Evolutionary conservation across 495 filamentous ascomycete species (phyloP).

Genomic region (Penicillium nucicola): DNA sequence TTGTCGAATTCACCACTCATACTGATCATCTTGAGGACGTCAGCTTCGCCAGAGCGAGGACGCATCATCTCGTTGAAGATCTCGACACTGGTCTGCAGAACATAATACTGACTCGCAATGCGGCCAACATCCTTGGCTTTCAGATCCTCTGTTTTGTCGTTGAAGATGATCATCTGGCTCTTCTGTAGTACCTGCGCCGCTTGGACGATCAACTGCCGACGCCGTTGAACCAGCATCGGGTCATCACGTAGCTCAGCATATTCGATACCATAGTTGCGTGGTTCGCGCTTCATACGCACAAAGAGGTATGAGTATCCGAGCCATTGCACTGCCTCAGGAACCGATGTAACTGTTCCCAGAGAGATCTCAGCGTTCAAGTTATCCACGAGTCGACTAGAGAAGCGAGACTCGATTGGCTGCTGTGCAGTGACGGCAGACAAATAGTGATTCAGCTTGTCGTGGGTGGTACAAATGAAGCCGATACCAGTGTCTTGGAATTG

Average conservation of each 20-base stretch:
- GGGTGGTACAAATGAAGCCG: conserved; percentile 93
- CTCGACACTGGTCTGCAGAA: conserved; percentile 86
- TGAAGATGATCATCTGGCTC: conserved; percentile 98
- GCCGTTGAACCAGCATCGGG: conserved; percentile 74
- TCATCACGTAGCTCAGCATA: conserved; percentile 89
- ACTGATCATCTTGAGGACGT: conserved; percentile 91
- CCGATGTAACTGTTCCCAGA: conserved; percentile 90
- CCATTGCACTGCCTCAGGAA: conserved; percentile 94
- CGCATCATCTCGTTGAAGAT: conserved; percentile 94
- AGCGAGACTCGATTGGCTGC: conserved; percentile 91
- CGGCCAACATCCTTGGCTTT: conserved; percentile 90
- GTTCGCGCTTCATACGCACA: conserved; percentile 91
- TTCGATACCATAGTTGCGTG: conserved; percentile 91
- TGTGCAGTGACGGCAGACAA: conserved; percentile 90
- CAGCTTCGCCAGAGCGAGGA: conserved; percentile 74
- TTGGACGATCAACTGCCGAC: conserved; percentile 78
- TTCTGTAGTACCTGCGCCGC: conserved; percentile 81
- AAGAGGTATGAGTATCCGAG: conserved; percentile 97
- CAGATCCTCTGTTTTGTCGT: conserved; percentile 86
- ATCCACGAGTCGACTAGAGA: conserved; percentile 87
- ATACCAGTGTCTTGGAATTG: conserved; percentile 96
- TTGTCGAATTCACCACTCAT: conserved; percentile 97
- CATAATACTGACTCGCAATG: conserved; percentile 96
- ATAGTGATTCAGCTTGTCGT: conserved; percentile 91
- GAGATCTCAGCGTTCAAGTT: conserved; percentile 96